Base-by-base conservation (phyloP, 106 monocot genomes). In the Dendrobium huoshanense region DNA sequence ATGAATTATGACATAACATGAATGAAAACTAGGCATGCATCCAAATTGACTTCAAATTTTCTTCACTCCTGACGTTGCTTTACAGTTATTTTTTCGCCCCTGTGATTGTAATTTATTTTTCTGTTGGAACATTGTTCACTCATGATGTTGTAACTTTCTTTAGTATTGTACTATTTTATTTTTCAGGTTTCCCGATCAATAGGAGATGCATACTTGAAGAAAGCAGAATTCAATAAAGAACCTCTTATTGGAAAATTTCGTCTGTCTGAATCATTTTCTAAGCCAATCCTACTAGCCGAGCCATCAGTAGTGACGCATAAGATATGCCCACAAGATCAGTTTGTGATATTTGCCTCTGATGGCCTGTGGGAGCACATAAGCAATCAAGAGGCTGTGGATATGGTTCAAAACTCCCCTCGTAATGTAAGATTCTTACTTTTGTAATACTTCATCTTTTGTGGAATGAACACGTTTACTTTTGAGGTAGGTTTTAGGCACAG, bases 301-400 rank as follows among this genome's bases (percentile, higher is more conserved):
- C 81, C 81, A 25, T 75, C 75, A 75, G 73, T 81, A 61, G 56
- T 81, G 55, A 64, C 75, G 42, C 81, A 76, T 41, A 81, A 81
- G 64, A 55, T 81, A 24, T 76, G 81, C 25, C 75, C 81, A 56
- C 58, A 59, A 65, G 81, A 81, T 55, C 81, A 81, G 42, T 81
- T 81, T 76, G 41, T 81, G 58, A 81, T 81, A 43, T 81, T 81
- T 76, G 81, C 81, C 41, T 81, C 81, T 47, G 81, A 81, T 47
- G 81, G 81, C 13, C 31, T 81, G 9, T 81, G 81, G 81, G 81
- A 81, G 58, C 81, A 81, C 25, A 59, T 81, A 55, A 81, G 22
- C 58, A 81, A 81, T 43, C 73, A 81, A 42, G 81, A 81, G 58
- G 81, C 81, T 75, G 81, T 81, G 58, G 61, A 75, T 27, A 81